Conservation (phyloP, 139 green algal species). For the Ettlia oleoabundans region DNA sequence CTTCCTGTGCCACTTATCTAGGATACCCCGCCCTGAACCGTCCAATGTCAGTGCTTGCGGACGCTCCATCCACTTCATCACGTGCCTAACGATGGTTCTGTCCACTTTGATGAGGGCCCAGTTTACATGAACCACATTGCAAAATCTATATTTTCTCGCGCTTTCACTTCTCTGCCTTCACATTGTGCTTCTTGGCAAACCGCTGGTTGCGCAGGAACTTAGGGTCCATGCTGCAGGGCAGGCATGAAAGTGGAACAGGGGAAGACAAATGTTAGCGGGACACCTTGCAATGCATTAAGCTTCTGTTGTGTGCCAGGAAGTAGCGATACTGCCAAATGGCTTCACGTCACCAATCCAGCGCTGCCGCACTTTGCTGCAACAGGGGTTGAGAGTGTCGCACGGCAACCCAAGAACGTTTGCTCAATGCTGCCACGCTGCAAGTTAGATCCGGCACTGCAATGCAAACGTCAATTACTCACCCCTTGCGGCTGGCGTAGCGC, state of each 20-base stretch:
- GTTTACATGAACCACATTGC: too few species aligned
- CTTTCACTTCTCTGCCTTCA: conserved; percentile 24
- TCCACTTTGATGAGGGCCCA: too few species aligned
- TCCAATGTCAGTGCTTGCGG: too few species aligned
- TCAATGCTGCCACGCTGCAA: not conserved
- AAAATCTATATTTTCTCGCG: too few species aligned
- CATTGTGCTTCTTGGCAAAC: conserved; percentile 74
- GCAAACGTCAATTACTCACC: conserved; percentile 61
- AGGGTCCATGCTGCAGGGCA: conserved; percentile 83
- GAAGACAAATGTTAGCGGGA: too few species aligned
- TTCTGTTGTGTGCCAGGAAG: not conserved
- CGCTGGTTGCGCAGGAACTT: conserved; percentile 96
- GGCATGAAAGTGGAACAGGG: too few species aligned
- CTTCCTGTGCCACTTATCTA: too few species aligned
- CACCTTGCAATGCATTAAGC: too few species aligned
- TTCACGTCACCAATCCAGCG: not conserved
- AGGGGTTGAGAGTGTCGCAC: too few species aligned
- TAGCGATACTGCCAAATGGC: not conserved
- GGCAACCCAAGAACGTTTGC: not conserved
- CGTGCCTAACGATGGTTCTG: too few species aligned
- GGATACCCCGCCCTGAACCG: too few species aligned
- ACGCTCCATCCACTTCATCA: too few species aligned
- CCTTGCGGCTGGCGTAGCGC: conserved; percentile 75
- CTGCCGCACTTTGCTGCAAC: not conserved
- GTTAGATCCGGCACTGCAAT: not conserved